Conservation (phyloP, 2,329 filamentous ascomycete species). For the Thermothelomyces thermophilus region DNA sequence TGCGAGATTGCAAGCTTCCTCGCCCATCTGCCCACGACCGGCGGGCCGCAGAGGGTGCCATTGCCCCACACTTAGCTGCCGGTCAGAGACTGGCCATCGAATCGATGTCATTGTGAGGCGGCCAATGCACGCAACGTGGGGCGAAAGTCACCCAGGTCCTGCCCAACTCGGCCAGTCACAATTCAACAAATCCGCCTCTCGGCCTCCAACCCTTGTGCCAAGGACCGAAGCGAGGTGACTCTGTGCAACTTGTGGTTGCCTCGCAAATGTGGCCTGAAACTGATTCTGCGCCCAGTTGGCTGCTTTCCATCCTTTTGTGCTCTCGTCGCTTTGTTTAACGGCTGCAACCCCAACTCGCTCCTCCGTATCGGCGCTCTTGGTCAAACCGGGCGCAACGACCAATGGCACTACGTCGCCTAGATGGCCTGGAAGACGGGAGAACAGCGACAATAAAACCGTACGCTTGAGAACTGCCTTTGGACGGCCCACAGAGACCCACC, state of each 20-base stretch:
- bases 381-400: constrained; percentile 1
- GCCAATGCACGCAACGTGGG: constrained; percentile 17
- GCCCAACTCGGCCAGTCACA: not conserved
- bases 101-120: constrained; percentile 15
- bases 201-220: not conserved
- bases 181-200: not conserved
- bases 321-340: no score
- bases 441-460: no score
- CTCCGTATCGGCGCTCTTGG: not conserved
- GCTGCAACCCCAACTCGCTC: not conserved
- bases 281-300: no score
- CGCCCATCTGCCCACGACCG: no score
- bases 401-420: not conserved
- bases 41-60: not conserved
- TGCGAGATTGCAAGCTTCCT: no score
- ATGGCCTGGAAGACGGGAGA: not conserved
- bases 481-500: no score
- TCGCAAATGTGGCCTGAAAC: constrained; percentile 2
- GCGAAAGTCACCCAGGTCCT: no score
- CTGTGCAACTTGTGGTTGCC: not conserved
- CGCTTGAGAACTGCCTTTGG: no score
- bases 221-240: not conserved
- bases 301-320: no score
- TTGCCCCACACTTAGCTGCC: not conserved
- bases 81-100: constrained; percentile 13